Conservation (phyloP, 768 basidiomycete species). For the Tulasnella calospora region DNA sequence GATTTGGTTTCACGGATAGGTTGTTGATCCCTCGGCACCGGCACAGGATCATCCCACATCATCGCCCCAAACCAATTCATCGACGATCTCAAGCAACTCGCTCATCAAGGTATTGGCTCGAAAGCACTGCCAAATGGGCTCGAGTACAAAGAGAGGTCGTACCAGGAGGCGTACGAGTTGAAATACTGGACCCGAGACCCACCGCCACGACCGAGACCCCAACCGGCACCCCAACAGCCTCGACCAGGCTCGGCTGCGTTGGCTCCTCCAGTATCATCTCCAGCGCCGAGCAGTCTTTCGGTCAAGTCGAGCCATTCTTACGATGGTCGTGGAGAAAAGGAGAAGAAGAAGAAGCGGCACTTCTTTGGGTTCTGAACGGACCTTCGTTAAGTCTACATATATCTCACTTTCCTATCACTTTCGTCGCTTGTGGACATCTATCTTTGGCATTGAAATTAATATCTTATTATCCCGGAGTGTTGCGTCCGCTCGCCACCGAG, state of each 20-base stretch:
- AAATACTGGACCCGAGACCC: conserved; percentile 66
- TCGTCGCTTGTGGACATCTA: background rate
- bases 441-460: conserved; percentile 4
- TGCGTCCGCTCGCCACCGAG: no score
- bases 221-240: conserved; percentile 37
- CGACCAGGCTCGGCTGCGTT: conserved; percentile 46
- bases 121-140: conserved; percentile 43
- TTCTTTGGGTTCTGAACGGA: conserved; percentile 56
- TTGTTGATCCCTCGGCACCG: background rate
- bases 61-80: conserved; percentile 78
- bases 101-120: conserved; percentile 81
- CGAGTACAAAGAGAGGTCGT: conserved; percentile 40
- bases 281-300: conserved; percentile 32
- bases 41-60: conserved; percentile 81
- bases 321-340: conserved; percentile 34
- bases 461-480: background rate
- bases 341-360: conserved; percentile 73
- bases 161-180: conserved; percentile 76
- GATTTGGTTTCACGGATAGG: background rate
- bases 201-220: conserved; percentile 46
- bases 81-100: conserved; percentile 81
- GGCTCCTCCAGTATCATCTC: conserved; percentile 40
- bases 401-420: background rate
- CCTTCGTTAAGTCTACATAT: background rate
- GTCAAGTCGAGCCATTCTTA: conserved; percentile 12